Percentiles rank a stretch among this genome's conserved stretches.
Evolutionary conservation across 2,329 filamentous ascomycete genomes (phyloP).

Genomic region (Botryotinia globosa): DNA sequence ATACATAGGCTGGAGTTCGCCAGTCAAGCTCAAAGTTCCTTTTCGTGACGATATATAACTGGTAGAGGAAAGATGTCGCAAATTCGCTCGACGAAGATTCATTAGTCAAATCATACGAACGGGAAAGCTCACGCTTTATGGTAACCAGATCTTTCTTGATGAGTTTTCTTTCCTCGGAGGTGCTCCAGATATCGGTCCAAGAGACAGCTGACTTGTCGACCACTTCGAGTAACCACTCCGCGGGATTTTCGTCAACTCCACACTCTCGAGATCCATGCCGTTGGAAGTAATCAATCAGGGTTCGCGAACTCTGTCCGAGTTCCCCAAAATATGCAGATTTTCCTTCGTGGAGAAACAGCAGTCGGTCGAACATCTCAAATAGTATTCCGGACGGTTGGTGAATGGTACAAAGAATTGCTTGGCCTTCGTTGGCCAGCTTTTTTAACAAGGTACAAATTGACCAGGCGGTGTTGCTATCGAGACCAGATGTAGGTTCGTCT

Average conservation of each 20-base stretch:
- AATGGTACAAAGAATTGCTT: slow-evolving; percentile 90
- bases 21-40: slow-evolving; percentile 61
- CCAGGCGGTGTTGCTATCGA: slow-evolving; percentile 89
- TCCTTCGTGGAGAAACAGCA: slow-evolving; percentile 72
- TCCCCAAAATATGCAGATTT: slow-evolving; percentile 77
- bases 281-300: slow-evolving; percentile 62
- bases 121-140: not conserved
- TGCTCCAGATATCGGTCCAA: slow-evolving; percentile 52
- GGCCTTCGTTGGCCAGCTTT: slow-evolving; percentile 80
- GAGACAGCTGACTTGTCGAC: slow-evolving; percentile 54
- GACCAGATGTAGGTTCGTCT: slow-evolving; percentile 88
- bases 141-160: not conserved
- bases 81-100: slow-evolving; percentile 46
- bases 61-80: slow-evolving; percentile 56
- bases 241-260: slow-evolving; percentile 67
- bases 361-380: slow-evolving; percentile 82
- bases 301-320: slow-evolving; percentile 50
- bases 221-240: slow-evolving; percentile 59
- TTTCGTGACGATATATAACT: slow-evolving; percentile 52
- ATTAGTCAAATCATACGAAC: slow-evolving; percentile 23
- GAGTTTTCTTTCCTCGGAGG: slow-evolving; percentile 58
- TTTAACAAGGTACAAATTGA: slow-evolving; percentile 81
- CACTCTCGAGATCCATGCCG: slow-evolving; percentile 63
- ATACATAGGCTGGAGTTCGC: slow-evolving; percentile 57
- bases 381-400: slow-evolving; percentile 91